Base-by-base conservation (phyloP, 345 rosid genomes). In the Moricandia moricandioides region DNA sequence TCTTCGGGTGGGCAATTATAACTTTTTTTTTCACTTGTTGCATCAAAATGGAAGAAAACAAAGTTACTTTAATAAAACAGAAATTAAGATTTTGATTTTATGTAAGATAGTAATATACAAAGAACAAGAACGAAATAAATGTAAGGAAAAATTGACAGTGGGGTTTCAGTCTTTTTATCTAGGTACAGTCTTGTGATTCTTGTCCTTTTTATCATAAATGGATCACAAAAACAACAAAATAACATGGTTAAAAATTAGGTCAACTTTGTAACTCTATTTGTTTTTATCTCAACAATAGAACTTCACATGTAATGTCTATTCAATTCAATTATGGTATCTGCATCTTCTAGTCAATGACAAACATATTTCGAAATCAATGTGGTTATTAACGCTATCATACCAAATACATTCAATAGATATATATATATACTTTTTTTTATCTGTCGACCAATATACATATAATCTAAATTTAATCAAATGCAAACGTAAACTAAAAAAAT, bases 101-200 rank as follows among this genome's bases (percentile, higher is more conserved):
- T 14, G 55, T 75, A 49, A 49, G 55, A 29, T 21, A 2, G 24
- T 16, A n/a, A 62, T 29, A 52, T 37, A 69, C 21, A 34, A 62
- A 7, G 47, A 62, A 76, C 65, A 76, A 76, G 43, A 29, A 29
- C 0, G 65, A 30, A 74, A 67, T 37, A 76, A 76, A 76, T 76
- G 69, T 62, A 52, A 61, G 56, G 45, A 12, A 37, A 62, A 54
- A 39, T 24, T 69, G 70, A 54, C 74, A 62, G 65, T 6, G 31
- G 65, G 13, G 47, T 76, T 54, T 49, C 26, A 61, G 69, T 76
- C 51, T 69, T 69, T 76, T 69, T 60, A 75, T 54, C 35, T 35
- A 10, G 29, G 79, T 69, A 76, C 79, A 76, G 79, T 76, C 79
- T 76, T 76, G 79, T 76, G 79, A 76, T 16, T 69, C 17, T 62